Evolutionary conservation across 108 stramenopile genomes (phyloP), one percentile per base, ranked within the genome.

Genomic region (Thalassiosira profunda): DNA sequence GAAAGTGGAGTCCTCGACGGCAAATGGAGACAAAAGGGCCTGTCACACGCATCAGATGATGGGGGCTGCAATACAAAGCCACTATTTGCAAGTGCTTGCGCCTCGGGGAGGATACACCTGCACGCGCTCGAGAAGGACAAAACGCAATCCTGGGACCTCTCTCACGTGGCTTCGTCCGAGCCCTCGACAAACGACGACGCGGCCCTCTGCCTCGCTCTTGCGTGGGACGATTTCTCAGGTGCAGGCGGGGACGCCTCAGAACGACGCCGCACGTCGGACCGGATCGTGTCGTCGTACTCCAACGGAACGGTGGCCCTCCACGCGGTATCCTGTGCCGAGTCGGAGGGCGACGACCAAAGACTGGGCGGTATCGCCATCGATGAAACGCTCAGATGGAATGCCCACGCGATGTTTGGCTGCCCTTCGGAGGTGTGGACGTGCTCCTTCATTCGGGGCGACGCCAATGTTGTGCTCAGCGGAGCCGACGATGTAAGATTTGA

Each of bases 381-480:
- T 30, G 69, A 84, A 44, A 71, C 59, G 4, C 44, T 72, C 6
- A 34, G 77, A 38, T 94, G 90, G 90, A 49, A 72, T 35, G 90
- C 93, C 12, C 93, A 94, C 53, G 74, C 76, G 21, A 58, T 90
- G 69, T 94, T 91, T 63, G 84, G 76, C n/a, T 73, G 80, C 31
- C 91, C 91, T 6, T 83, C 94, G 8, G 94, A 95, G 76, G 94
- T 95, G 47, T 95, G 94, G 94, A 76, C 82, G 30, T 80, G 79
- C 70, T 80, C 74, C 2, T 80, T 75, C 44, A 52, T 79, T 45
- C 52, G 67, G 17, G 67, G 58, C 35, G 66, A 43, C 33, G 67
- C 41, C 9, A 76, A 71, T 51, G 62, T 79, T 34, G 78, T 79
- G 15, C 46, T 79, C 18, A 74, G 72, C 41, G 78, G 78, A 21